These are phyloP conservation scores for Penicillium concentricum DNA, from an alignment of 2,329 filamentous ascomycete genomes.

Conservation along the genomic window DNA sequence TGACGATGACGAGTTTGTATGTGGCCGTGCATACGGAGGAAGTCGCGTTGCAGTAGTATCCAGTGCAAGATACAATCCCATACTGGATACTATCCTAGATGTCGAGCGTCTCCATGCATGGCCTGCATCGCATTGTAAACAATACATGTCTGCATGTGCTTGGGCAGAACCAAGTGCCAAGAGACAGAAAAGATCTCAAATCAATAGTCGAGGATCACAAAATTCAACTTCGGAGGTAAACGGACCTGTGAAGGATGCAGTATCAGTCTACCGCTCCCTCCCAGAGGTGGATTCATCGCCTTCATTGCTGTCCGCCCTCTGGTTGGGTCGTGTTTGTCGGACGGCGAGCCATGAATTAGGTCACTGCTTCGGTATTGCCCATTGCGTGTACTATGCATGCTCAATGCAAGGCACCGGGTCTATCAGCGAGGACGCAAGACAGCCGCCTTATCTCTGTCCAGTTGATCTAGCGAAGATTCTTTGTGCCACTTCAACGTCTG, in stretches of 20 bases:
- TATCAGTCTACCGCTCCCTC: constrained; percentile 4
- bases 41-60: constrained; percentile 63
- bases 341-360: constrained; percentile 66
- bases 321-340: constrained; percentile 58
- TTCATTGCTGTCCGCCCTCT: constrained; percentile 45
- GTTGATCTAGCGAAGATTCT: constrained; percentile 30
- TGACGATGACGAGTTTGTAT: constrained; percentile 66
- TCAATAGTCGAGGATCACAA: neutral
- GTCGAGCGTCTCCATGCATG: constrained; percentile 57
- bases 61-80: constrained; percentile 61
- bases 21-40: constrained; percentile 65
- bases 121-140: constrained; percentile 62
- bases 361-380: constrained; percentile 65
- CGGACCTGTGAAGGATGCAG: constrained; percentile 5
- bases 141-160: constrained; percentile 9
- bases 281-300: constrained; percentile 1
- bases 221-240: neutral
- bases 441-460: constrained; percentile 36
- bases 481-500: constrained; percentile 19
- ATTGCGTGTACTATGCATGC: constrained; percentile 53
- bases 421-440: constrained; percentile 32
- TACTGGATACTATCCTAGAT: constrained; percentile 44
- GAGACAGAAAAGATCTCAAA: neutral
- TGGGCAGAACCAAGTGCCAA: constrained; percentile 5
- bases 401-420: constrained; percentile 35